Evolutionary conservation across 352 stramenopile genomes (phyloP).

Genomic region (Phytophthora tubulina): DNA sequence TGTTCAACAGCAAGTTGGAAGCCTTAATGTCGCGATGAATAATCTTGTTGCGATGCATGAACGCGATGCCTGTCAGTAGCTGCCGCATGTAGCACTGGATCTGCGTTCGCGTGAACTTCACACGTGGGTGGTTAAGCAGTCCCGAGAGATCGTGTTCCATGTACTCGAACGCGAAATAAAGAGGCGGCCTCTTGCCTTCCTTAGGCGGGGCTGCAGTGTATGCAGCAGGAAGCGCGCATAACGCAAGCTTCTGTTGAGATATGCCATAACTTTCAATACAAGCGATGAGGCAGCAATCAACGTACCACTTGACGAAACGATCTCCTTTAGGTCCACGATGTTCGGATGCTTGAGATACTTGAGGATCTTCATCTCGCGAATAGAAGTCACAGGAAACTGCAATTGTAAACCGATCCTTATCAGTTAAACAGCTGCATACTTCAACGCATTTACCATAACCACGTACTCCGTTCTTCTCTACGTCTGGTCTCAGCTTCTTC

Average conservation of each 20-base stretch:
- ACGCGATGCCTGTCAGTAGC: constrained; percentile 79
- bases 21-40: constrained; percentile 90
- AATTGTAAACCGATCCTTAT: background rate
- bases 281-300: constrained; percentile 5
- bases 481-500: constrained; percentile 86
- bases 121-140: constrained; percentile 81
- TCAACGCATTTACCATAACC: background rate
- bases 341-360: constrained; percentile 96
- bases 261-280: constrained; percentile 5
- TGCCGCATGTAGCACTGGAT: constrained; percentile 92
- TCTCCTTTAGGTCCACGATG: constrained; percentile 96
- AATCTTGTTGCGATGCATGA: constrained; percentile 92
- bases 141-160: constrained; percentile 89
- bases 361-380: constrained; percentile 98
- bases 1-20: constrained; percentile 88
- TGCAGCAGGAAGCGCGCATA: constrained; percentile 10
- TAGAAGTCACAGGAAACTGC: constrained; percentile 95
- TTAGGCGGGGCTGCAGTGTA: constrained; percentile 65
- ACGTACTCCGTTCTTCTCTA: constrained; percentile 88
- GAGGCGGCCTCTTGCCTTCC: constrained; percentile 83
- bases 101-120: constrained; percentile 87
- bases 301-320: constrained; percentile 90
- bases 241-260: constrained; percentile 22
- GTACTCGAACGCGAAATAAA: constrained; percentile 91
- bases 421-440: background rate